Base-by-base conservation (phyloP, 139 green algal genomes). In the Astrephomene gubernaculifera region DNA sequence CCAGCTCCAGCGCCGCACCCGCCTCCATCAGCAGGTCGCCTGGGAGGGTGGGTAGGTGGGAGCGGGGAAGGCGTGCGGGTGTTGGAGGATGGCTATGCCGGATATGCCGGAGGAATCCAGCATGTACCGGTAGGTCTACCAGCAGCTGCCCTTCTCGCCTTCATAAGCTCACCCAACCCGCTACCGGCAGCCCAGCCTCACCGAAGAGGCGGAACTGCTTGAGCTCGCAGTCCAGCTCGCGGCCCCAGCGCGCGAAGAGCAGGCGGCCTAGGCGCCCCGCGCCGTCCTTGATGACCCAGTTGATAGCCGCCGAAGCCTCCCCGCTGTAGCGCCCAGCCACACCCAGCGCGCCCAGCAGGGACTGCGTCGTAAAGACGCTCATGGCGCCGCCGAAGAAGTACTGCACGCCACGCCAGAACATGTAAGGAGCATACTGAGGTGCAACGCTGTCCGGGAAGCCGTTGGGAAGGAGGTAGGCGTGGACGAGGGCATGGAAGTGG, bases 321-420 rank as follows among this genome's bases (percentile, higher is more conserved):
- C 89, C 84, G 27, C 31, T 44, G 64, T 76, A 89, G 68, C 84
- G 89, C 33, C 81, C 68, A 1, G 70, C 80, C 36, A 98, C 87
- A 0, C 95, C 95, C 61, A 98, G 73, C 9, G 94, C 88, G 10
- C 84, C 81, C 80, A 98, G 88, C 83, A 98, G 92, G n/a, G 88
- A 93, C 84, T 91, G 91, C 19, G 93, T 95, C 53, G 93, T 96
- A 88, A 94, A 96, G 19, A 96, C 94, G 25, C 69, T 85, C 81
- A 95, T 94, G 63, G 91, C 93, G 41, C 95, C 94, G 0, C 95
- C 95, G 75, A 98, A 98, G 36, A 98, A 95, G 85, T 98, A 98
- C 87, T 98, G 95, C 73, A 97, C 87, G 0, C 90, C 94, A 6
- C 95, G 70, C 93, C 95, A 98, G 1, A 12, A 71, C 95, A 98